Conservation (phyloP, 2,329 filamentous ascomycete species). For the Fusarium oligoseptatum region DNA sequence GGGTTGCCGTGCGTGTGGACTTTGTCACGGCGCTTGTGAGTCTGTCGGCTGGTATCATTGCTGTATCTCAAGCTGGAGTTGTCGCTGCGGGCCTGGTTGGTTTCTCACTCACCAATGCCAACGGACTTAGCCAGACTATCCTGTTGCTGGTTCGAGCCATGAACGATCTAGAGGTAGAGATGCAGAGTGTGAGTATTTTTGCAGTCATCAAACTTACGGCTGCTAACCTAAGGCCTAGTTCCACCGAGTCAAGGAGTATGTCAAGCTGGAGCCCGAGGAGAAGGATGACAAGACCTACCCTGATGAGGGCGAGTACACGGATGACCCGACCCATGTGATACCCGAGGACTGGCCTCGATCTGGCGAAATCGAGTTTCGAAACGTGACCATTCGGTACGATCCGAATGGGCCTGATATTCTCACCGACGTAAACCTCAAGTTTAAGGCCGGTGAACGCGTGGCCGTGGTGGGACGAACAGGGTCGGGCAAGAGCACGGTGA, state of each 20-base stretch:
- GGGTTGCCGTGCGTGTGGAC: conserved; percentile 68
- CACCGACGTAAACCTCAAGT: conserved; percentile 63
- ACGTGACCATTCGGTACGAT: conserved; percentile 64
- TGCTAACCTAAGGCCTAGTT: conserved; percentile 52
- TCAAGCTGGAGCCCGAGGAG: conserved; percentile 58
- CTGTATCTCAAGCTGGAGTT: conserved; percentile 60
- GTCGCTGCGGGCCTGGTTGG: conserved; percentile 67
- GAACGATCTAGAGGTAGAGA: conserved; percentile 69
- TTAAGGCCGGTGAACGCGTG: conserved; percentile 78
- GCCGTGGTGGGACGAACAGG: conserved; percentile 86
- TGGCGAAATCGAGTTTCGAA: conserved; percentile 64
- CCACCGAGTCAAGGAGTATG: conserved; percentile 64
- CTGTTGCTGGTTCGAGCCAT: conserved; percentile 64
- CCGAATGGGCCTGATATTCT: conserved; percentile 62
- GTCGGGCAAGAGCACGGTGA: conserved; percentile 85
- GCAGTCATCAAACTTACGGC: not conserved
- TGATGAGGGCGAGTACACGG: conserved; percentile 56
- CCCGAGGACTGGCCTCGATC: conserved; percentile 60
- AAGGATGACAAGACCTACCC: conserved; percentile 57
- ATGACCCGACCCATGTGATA: conserved; percentile 54
- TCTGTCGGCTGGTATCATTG: conserved; percentile 65
- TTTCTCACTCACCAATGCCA: conserved; percentile 69
- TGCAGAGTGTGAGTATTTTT: conserved; percentile 64
- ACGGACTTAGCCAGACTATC: conserved; percentile 66
- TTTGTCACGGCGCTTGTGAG: conserved; percentile 67